Evolutionary conservation across 225 moss, liverwort and hornwort genomes (phyloP).

Genomic region (Bryoerythrophyllum caledonicum): DNA sequence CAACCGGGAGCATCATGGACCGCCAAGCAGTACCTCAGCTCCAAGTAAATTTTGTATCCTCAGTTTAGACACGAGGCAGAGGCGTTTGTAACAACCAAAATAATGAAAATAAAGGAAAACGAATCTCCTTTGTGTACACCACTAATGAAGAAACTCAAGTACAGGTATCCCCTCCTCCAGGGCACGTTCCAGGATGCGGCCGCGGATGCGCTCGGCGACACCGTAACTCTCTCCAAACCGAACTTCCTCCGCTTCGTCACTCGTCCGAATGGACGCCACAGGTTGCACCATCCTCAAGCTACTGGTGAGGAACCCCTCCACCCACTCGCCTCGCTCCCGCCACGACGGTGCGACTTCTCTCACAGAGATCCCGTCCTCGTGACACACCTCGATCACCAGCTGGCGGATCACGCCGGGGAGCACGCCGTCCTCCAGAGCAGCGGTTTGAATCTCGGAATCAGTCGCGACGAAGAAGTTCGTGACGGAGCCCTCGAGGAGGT

Average conservation of each 20-base stretch:
- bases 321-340: conserved; percentile 31
- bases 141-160: conserved; percentile 9
- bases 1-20: conserved; percentile 70
- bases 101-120: background rate
- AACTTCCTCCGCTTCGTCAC: conserved; percentile 32
- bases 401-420: conserved; percentile 56
- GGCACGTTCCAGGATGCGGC: conserved; percentile 39
- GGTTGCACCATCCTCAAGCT: conserved; percentile 43
- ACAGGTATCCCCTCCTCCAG: conserved; percentile 21
- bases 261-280: conserved; percentile 33
- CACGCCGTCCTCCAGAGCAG: conserved; percentile 12
- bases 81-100: conserved; percentile 13
- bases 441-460: conserved; percentile 16
- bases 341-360: conserved; percentile 38
- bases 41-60: conserved; percentile 35
- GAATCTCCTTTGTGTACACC: background rate
- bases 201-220: conserved; percentile 36
- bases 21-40: conserved; percentile 57
- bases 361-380: conserved; percentile 27
- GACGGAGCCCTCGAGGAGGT: conserved; percentile 68
- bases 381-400: conserved; percentile 43
- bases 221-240: conserved; percentile 8
- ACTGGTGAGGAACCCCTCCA: conserved; percentile 39
- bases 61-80: conserved; percentile 3
- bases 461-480: conserved; percentile 88